These are phyloP conservation scores for Xylariales sp. DNA, from an alignment of 2,329 filamentous ascomycete genomes.

Conservation along the genomic window DNA sequence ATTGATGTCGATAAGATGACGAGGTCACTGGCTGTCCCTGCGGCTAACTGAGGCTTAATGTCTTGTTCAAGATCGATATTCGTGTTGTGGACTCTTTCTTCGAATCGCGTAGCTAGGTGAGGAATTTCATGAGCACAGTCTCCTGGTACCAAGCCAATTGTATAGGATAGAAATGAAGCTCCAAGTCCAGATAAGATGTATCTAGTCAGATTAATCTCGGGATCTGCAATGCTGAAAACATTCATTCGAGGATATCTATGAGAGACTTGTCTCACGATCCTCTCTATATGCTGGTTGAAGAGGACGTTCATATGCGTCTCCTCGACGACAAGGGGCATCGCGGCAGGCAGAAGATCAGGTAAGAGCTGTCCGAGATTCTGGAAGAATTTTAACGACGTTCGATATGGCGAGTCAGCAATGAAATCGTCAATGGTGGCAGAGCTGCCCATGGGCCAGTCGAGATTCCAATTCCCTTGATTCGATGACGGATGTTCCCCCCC, in stretches of 20 bases:
- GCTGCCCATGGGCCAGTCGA: too few relatives aligned
- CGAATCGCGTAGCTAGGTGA: too few relatives aligned
- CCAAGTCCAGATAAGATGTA: constrained; percentile 27
- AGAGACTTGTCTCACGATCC: constrained; percentile 31
- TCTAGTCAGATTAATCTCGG: constrained; percentile 23
- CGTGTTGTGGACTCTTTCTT: too few relatives aligned
- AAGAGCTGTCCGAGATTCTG: constrained; percentile 20
- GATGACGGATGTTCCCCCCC: too few relatives aligned
- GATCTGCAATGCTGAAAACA: constrained; percentile 31
- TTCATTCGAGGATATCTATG: constrained; percentile 36
- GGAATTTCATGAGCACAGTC: too few relatives aligned
- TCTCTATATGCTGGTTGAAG: constrained; percentile 29
- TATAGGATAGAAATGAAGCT: constrained; percentile 27
- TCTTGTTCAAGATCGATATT: constrained; percentile 19
- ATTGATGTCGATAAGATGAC: constrained; percentile 31
- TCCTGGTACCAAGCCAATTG: background rate
- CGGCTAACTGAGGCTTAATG: constrained; percentile 10
- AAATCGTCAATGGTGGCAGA: constrained; percentile 24
- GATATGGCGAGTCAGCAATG: constrained; percentile 28
- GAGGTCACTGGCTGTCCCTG: constrained; percentile 20
- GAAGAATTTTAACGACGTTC: constrained; percentile 24
- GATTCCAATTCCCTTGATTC: too few relatives aligned
- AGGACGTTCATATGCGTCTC: constrained; percentile 25
- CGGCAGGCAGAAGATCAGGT: constrained; percentile 18
- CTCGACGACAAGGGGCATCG: constrained; percentile 20